These are phyloP conservation scores for Phaeoacremonium minimum DNA, from an alignment of 2,329 filamentous ascomycete genomes.

Conservation along the genomic window DNA sequence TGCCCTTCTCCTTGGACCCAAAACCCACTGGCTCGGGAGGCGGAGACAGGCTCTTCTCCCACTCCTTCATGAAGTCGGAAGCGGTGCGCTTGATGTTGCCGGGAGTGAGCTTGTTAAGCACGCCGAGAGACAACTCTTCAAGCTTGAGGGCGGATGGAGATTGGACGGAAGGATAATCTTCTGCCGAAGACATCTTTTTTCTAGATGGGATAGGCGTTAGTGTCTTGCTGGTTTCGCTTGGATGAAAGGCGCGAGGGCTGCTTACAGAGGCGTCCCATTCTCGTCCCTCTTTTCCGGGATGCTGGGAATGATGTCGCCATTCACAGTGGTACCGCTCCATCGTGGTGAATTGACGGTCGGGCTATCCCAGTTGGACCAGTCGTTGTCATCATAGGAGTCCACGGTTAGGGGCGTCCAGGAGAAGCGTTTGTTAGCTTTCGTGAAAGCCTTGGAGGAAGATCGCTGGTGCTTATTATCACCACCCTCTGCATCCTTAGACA, in stretches of 20 bases:
- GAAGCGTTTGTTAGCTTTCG: constrained; percentile 47
- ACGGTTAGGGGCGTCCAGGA: constrained; percentile 57
- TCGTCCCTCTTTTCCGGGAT: constrained; percentile 46
- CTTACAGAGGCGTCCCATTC: constrained; percentile 44
- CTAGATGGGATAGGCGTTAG: no score
- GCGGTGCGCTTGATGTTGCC: constrained; percentile 77
- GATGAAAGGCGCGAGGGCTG: no score
- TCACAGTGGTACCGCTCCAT: constrained; percentile 60
- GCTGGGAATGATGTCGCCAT: constrained; percentile 36
- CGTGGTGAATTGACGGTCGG: constrained; percentile 50
- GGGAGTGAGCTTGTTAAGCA: constrained; percentile 67
- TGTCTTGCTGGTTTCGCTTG: no score
- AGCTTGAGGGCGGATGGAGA: constrained; percentile 35
- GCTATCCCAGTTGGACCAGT: constrained; percentile 63
- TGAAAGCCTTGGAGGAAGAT: constrained; percentile 23
- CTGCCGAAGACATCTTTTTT: constrained; percentile 24
- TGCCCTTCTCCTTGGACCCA: constrained; percentile 6
- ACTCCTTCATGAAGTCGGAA: constrained; percentile 83
- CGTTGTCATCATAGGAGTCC: constrained; percentile 54
- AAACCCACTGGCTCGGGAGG: neutral
- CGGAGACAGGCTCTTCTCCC: constrained; percentile 67
- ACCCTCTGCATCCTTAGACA: constrained; percentile 14
- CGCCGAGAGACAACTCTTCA: constrained; percentile 61
- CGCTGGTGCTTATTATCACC: constrained; percentile 21
- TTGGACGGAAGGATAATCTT: constrained; percentile 18